These are phyloP conservation scores for Ophiostoma novo-ulmi DNA, from an alignment of 2,329 filamentous ascomycete genomes.

Conservation along the genomic window DNA sequence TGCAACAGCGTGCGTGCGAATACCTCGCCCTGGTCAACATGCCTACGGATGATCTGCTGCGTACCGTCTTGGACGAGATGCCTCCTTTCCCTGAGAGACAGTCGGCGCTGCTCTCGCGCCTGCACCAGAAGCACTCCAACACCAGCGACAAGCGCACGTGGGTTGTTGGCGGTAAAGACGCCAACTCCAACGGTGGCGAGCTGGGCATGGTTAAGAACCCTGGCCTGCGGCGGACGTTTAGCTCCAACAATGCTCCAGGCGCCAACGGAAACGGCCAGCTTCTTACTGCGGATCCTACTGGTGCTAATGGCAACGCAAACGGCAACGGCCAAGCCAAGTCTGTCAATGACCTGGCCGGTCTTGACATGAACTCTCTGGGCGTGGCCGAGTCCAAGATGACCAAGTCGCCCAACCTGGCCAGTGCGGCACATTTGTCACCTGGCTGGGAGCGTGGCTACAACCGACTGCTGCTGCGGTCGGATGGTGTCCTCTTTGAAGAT, in stretches of 20 bases:
- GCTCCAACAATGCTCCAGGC: constrained; percentile 43
- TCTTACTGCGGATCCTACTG: neutral
- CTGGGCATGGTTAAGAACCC: constrained; percentile 74
- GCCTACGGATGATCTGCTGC: constrained; percentile 82
- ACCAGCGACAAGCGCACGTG: constrained; percentile 95
- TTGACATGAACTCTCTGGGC: constrained; percentile 66
- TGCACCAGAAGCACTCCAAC: constrained; percentile 90
- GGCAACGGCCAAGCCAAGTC: constrained; percentile 37
- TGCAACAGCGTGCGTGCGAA: constrained; percentile 94
- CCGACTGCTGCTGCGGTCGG: constrained; percentile 68
- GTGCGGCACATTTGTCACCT: constrained; percentile 84
- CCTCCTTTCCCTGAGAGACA: constrained; percentile 93
- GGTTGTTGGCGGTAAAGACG: constrained; percentile 95
- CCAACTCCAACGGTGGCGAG: constrained; percentile 75
- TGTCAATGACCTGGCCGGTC: constrained; percentile 66
- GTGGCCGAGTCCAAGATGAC: constrained; percentile 52
- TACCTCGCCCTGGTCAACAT: constrained; percentile 81
- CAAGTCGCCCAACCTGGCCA: constrained; percentile 79
- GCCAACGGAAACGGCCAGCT: constrained; percentile 44
- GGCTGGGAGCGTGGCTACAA: constrained; percentile 93
- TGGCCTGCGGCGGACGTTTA: constrained; percentile 83
- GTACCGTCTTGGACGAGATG: constrained; percentile 97
- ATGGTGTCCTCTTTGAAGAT: constrained; percentile 92
- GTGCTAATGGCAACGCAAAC: constrained; percentile 12
- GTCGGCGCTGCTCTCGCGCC: constrained; percentile 81